These are phyloP conservation scores for Phaeotremella fagi DNA, from an alignment of 768 basidiomycete genomes.

Conservation along the genomic window DNA sequence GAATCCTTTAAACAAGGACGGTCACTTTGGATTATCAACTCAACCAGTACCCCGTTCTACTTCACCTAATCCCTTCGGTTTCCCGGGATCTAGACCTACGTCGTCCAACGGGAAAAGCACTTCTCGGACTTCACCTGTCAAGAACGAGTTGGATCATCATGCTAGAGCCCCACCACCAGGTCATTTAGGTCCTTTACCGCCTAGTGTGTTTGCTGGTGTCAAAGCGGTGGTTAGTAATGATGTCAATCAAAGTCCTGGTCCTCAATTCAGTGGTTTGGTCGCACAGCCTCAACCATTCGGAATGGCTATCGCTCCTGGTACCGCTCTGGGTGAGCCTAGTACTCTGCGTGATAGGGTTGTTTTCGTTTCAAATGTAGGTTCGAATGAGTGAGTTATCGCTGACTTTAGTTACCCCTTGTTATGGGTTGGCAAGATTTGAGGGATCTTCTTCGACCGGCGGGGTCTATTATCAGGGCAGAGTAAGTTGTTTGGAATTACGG, in stretches of 20 bases:
- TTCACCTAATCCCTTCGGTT: neutral
- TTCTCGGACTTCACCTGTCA: conserved; percentile 2
- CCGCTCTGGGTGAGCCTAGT: conserved; percentile 29
- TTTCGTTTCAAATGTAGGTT: conserved; percentile 39
- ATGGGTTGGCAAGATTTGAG: conserved; percentile 90
- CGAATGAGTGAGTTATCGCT: neutral
- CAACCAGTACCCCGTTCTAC: neutral
- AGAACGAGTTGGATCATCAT: neutral
- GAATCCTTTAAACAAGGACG: neutral
- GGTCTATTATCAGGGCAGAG: conserved; percentile 75
- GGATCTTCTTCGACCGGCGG: conserved; percentile 87
- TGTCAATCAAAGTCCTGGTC: neutral
- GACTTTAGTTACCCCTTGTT: conserved; percentile 43
- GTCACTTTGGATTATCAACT: neutral
- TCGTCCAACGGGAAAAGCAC: conserved; percentile 4
- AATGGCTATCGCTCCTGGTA: conserved; percentile 3
- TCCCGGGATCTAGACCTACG: conserved; percentile 1
- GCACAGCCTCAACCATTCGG: neutral
- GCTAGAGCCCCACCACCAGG: conserved; percentile 18
- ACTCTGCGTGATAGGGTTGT: conserved; percentile 39
- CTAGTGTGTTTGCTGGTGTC: conserved; percentile 13
- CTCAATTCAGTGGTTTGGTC: neutral
- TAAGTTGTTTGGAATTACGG: conserved; percentile 3
- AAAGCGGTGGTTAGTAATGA: conserved; percentile 10
- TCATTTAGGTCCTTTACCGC: conserved; percentile 19